A percentile compares a stretch with the other conserved stretches of the same genome.
phyloP scores from a whole-genome alignment of 257 asterid genomes.

The Linaria vulgaris region DNA sequence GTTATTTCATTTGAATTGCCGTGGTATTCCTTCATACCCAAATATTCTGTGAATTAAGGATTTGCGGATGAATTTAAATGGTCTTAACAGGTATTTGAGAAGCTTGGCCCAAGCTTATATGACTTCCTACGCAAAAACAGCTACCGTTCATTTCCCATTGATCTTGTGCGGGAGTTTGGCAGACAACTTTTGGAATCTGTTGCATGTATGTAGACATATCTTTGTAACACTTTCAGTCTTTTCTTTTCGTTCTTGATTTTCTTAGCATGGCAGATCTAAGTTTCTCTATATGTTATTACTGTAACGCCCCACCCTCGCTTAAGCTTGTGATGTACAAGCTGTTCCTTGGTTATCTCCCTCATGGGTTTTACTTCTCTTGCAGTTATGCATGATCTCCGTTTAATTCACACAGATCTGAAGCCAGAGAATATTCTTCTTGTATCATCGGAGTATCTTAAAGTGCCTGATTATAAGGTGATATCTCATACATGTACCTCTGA shows the following conservation, averaged over 20 bases:
- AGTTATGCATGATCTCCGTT: constrained; percentile 89
- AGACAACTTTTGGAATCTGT: constrained; percentile 98
- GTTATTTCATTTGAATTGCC: constrained; percentile 36
- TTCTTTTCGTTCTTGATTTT: constrained; percentile 25
- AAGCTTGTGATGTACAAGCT: not conserved
- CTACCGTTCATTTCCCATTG: constrained; percentile 89
- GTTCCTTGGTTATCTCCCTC: constrained; percentile 18
- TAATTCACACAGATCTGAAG: constrained; percentile 93
- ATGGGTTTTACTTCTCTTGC: constrained; percentile 34
- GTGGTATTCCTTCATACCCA: constrained; percentile 34
- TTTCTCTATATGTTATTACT: not conserved
- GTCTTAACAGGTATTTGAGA: constrained; percentile 96
- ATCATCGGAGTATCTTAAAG: constrained; percentile 70
- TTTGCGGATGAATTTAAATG: constrained; percentile 69
- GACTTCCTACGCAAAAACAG: constrained; percentile 95
- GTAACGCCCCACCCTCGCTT: not conserved
- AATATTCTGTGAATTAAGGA: constrained; percentile 51
- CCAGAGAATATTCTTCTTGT: constrained; percentile 95
- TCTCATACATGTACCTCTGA: constrained; percentile 16
- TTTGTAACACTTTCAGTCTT: constrained; percentile 39
- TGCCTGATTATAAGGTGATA: constrained; percentile 75
- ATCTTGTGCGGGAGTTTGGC: constrained; percentile 94
- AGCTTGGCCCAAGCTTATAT: constrained; percentile 98
- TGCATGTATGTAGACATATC: constrained; percentile 86
- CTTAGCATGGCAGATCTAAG: constrained; percentile 15